phyloP scores from a whole-genome alignment of 2,329 filamentous ascomycete genomes.

The Escovopsis sp. region DNA sequence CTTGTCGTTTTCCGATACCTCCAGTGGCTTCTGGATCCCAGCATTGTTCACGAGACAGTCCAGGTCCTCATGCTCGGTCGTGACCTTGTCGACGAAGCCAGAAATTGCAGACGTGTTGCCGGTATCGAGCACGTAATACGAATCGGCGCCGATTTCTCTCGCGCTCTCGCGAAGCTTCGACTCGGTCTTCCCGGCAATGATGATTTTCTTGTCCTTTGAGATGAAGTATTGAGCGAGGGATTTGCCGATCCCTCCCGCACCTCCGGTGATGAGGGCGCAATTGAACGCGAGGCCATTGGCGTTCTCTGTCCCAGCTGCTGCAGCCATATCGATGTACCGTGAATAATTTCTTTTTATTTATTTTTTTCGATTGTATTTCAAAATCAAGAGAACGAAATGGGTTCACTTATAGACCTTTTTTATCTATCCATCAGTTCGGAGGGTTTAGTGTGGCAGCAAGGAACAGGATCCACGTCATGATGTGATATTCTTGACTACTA shows the following conservation, averaged over 20 bases:
- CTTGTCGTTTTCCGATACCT: slow-evolving; percentile 21
- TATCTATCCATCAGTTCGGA: too few species aligned
- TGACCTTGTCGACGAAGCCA: slow-evolving; percentile 29
- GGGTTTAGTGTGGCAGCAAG: too few species aligned
- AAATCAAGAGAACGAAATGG: too few species aligned
- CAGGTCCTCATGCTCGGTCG: slow-evolving; percentile 30
- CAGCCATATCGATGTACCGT: too few species aligned
- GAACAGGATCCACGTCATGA: too few species aligned
- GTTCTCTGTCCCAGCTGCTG: background rate
- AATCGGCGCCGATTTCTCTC: slow-evolving; percentile 27
- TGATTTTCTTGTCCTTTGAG: slow-evolving; percentile 31
- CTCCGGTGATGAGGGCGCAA: slow-evolving; percentile 34
- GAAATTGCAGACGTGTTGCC: slow-evolving; percentile 29
- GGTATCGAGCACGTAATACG: slow-evolving; percentile 38
- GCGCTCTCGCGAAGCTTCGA: slow-evolving; percentile 31
- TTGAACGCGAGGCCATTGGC: slow-evolving; percentile 18
- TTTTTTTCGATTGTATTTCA: too few species aligned
- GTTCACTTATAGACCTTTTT: too few species aligned
- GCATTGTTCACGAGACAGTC: slow-evolving; percentile 47
- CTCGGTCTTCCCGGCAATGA: slow-evolving; percentile 40
- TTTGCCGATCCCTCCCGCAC: slow-evolving; percentile 36
- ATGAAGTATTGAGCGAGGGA: slow-evolving; percentile 32
- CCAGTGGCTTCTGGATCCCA: slow-evolving; percentile 39
- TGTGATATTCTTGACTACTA: too few species aligned
- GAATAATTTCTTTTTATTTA: too few species aligned